These are phyloP conservation scores for Paramecium primaurelia DNA, from an alignment of 73 alveolate genomes.

Conservation along the genomic window DNA sequence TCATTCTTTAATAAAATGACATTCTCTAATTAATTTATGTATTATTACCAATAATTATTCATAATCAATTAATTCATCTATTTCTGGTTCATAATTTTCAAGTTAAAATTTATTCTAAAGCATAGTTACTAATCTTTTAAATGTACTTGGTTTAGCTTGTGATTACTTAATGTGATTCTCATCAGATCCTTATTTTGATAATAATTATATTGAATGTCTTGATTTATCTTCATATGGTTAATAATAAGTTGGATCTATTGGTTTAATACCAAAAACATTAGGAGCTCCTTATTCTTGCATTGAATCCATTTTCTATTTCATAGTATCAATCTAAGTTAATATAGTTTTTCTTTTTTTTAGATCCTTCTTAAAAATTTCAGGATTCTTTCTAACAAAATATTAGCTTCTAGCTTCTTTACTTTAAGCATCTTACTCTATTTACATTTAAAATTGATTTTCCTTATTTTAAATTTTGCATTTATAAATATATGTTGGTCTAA, in stretches of 20 bases:
- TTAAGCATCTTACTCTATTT: background rate
- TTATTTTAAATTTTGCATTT: background rate
- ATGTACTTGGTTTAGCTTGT: background rate
- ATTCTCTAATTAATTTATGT: background rate
- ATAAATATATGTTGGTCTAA: background rate
- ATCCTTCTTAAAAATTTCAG: background rate
- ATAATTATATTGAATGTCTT: background rate
- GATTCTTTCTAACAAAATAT: background rate
- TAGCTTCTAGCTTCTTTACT: background rate
- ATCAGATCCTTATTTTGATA: background rate
- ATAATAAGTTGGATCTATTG: background rate
- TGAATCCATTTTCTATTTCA: background rate
- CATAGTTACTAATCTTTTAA: background rate
- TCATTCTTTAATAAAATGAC: background rate
- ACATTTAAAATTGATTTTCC: background rate
- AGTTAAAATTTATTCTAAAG: background rate
- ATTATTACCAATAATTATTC: slow-evolving; percentile 11
- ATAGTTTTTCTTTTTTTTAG: background rate
- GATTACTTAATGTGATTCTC: background rate
- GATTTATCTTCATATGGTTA: background rate
- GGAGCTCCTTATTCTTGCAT: background rate
- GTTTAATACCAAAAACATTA: background rate
- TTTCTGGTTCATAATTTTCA: slow-evolving; percentile 13
- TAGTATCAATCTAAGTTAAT: background rate
- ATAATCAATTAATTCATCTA: background rate